phyloP scores from a whole-genome alignment of 257 asterid species.

The Solanum bukasovii region DNA sequence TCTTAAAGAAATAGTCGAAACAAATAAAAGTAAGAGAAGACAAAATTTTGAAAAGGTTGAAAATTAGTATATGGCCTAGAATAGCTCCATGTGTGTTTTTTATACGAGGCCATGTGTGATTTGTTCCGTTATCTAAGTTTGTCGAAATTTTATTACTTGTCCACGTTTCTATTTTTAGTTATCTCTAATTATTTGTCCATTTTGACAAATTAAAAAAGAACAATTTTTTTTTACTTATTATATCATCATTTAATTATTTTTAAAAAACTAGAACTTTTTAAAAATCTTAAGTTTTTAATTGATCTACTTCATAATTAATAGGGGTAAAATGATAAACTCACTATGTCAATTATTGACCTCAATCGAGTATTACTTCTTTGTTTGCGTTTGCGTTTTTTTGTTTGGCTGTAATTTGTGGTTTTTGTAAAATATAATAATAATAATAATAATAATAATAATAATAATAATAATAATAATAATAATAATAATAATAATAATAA shows the following conservation, averaged over 20 bases:
- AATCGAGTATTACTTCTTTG: neutral
- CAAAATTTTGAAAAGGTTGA: neutral
- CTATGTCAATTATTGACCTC: neutral
- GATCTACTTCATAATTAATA: neutral
- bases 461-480: too few species aligned
- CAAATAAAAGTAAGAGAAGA: neutral
- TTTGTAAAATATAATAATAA: neutral
- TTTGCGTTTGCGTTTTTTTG: neutral
- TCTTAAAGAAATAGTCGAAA: neutral
- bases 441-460: neutral
- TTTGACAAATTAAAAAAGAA: neutral
- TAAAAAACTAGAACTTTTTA: fast-evolving
- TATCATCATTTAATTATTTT: too few species aligned
- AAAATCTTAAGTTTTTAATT: too few species aligned
- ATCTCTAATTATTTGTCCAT: fast-evolving
- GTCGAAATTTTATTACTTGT: too few species aligned
- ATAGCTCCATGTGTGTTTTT: neutral
- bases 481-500: too few species aligned
- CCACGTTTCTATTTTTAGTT: too few species aligned
- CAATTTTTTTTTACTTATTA: fast-evolving
- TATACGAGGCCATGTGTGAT: neutral
- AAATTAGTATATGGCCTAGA: neutral
- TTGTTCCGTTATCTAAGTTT: neutral
- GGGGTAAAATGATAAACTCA: fast-evolving
- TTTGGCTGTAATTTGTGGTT: neutral